phyloP scores from a whole-genome alignment of 2,329 filamentous ascomycete genomes.

The Cordyceps cateniannulata region DNA sequence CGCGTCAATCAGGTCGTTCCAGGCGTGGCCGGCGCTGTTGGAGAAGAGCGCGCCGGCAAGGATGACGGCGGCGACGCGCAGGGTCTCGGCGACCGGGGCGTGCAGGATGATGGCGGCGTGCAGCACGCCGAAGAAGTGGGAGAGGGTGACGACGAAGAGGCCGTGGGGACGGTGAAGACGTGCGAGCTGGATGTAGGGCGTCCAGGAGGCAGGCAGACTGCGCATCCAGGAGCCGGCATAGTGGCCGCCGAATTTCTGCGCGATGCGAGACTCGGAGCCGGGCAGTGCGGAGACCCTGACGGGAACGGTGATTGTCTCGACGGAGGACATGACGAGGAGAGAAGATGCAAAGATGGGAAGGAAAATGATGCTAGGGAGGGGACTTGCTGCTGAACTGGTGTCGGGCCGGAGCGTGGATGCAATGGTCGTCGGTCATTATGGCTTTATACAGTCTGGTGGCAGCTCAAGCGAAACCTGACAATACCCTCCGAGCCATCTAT shows the following conservation, averaged over 20 bases:
- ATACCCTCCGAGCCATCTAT: no score
- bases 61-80: neutral
- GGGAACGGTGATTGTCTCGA: neutral
- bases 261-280: neutral
- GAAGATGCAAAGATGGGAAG: neutral
- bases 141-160: conserved; percentile 27
- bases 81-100: neutral
- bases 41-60: conserved; percentile 24
- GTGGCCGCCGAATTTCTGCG: conserved; percentile 25
- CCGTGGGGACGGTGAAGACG: conserved; percentile 26
- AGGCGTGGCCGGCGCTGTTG: conserved; percentile 24
- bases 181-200: conserved; percentile 26
- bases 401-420: no score
- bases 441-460: no score
- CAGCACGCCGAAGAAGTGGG: conserved; percentile 26
- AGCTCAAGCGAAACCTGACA: no score
- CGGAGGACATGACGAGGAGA: neutral
- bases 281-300: no score
- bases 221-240: conserved; percentile 25
- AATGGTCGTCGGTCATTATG: no score
- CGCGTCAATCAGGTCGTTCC: conserved; percentile 31
- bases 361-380: neutral
- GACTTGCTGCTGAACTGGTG: neutral
- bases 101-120: conserved; percentile 21
- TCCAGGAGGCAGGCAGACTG: conserved; percentile 25